phyloP scores from a whole-genome alignment of 2,329 filamentous ascomycete species.

The Scedosporium aurantiacum region DNA sequence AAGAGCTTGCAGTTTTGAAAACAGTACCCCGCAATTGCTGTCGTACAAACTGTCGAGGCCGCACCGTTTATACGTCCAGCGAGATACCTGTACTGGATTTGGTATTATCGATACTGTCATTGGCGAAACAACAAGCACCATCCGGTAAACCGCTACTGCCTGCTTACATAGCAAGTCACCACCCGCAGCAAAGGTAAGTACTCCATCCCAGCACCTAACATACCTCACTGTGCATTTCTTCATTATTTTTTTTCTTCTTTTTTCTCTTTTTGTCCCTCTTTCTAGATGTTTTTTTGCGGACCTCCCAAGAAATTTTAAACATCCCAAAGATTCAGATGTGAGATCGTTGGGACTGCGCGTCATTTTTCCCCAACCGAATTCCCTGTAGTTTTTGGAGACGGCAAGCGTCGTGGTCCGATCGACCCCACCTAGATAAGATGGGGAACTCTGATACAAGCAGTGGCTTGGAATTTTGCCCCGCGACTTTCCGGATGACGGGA shows the following conservation, averaged over 20 bases:
- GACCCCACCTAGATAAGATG: not conserved
- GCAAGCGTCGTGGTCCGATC: not conserved
- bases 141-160: not conserved
- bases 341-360: not conserved
- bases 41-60: not conserved
- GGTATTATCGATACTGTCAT: not conserved
- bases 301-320: not conserved
- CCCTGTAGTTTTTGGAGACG: not conserved
- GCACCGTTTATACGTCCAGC: not conserved
- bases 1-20: not conserved
- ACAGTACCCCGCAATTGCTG: constrained; percentile 3
- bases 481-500: not conserved
- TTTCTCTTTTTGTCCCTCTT: not conserved
- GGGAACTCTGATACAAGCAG: not conserved
- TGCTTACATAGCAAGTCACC: not conserved
- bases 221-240: not conserved
- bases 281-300: not conserved
- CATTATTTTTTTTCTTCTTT: not conserved
- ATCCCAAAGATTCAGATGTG: not conserved
- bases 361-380: not conserved
- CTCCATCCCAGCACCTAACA: not conserved
- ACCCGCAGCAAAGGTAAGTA: too few species aligned
- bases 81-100: not conserved
- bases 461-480: not conserved
- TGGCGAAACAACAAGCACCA: not conserved